A percentile compares a stretch with the other conserved stretches of the same genome.
phyloP scores from a whole-genome alignment of 768 basidiomycete species.

The Russula sp. region DNA sequence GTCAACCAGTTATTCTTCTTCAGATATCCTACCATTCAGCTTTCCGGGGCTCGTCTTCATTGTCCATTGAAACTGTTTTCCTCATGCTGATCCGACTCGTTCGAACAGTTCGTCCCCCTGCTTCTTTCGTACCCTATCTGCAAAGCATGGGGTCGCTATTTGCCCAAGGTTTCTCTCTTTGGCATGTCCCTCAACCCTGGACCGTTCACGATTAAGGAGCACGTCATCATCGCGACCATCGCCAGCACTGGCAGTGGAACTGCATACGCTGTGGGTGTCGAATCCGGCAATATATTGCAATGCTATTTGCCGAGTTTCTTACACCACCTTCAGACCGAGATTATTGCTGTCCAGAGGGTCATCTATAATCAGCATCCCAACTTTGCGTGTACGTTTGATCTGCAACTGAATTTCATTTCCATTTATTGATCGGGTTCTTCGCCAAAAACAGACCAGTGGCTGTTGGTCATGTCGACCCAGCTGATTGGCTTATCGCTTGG shows the following conservation, averaged over 20 bases:
- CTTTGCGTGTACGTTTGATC: no score
- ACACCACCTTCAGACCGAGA: constrained; percentile 33
- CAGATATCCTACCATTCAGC: not conserved
- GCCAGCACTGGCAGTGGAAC: constrained; percentile 35
- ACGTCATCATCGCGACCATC: constrained; percentile 46
- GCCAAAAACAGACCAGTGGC: constrained; percentile 30
- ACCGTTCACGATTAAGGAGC: constrained; percentile 70
- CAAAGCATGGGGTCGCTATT: constrained; percentile 29
- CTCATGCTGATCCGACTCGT: not conserved
- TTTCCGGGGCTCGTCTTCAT: not conserved
- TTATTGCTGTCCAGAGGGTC: constrained; percentile 41
- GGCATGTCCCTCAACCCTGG: constrained; percentile 57
- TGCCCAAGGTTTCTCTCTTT: constrained; percentile 50
- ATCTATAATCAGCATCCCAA: constrained; percentile 30
- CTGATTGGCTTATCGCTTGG: constrained; percentile 39
- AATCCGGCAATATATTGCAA: not conserved
- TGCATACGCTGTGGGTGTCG: constrained; percentile 31
- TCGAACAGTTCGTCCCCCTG: constrained; percentile 44
- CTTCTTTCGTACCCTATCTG: not conserved
- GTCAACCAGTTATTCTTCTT: not conserved
- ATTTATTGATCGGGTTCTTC: not conserved
- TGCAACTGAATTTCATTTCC: not conserved
- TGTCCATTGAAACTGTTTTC: not conserved
- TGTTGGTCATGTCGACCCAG: constrained; percentile 39
- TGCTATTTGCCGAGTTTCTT: not conserved